A percentile compares a stretch with the other conserved stretches of the same genome.
phyloP scores from a whole-genome alignment of 495 filamentous ascomycete genomes.

The Aspergillus indologenus region DNA sequence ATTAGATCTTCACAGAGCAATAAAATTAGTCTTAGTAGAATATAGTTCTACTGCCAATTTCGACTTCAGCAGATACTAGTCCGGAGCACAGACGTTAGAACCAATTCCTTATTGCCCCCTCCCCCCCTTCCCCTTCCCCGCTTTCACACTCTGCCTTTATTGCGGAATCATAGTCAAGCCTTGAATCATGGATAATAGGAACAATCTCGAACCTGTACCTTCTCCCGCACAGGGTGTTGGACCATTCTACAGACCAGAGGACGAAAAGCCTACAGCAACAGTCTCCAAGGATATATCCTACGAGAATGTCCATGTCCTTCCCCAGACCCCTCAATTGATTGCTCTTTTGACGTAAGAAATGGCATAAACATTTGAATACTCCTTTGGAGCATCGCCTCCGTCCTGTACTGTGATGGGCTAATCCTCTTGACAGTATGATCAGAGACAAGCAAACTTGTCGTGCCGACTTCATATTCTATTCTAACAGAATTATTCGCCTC shows the following conservation, averaged over 20 bases:
- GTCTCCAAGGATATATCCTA: constrained; percentile 80
- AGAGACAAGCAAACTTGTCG: constrained; percentile 82
- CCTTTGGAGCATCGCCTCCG: neutral
- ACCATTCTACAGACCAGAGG: constrained; percentile 71
- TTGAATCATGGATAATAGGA: too few relatives aligned
- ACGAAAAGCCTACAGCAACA: constrained; percentile 82
- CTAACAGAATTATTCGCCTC: constrained; percentile 96
- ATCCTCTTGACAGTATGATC: constrained; percentile 70
- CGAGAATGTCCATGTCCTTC: constrained; percentile 83
- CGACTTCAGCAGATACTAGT: too few relatives aligned
- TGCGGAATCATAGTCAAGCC: too few relatives aligned
- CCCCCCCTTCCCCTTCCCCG: too few relatives aligned
- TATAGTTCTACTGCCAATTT: too few relatives aligned
- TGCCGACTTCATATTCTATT: constrained; percentile 98
- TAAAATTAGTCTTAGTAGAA: too few relatives aligned
- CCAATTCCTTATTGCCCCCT: too few relatives aligned
- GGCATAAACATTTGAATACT: neutral
- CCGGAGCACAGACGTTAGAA: too few relatives aligned
- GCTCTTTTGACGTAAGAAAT: constrained; percentile 87
- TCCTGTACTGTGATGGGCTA: constrained; percentile 14
- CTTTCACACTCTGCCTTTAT: too few relatives aligned
- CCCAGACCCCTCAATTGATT: constrained; percentile 95
- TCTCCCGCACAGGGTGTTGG: constrained; percentile 72
- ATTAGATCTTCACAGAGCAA: too few relatives aligned
- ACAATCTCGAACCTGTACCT: constrained; percentile 24